Evolutionary conservation across 2,329 filamentous ascomycete genomes (phyloP), one percentile per base, ranked within the genome.

Genomic region (Cladorrhinum sp.): DNA sequence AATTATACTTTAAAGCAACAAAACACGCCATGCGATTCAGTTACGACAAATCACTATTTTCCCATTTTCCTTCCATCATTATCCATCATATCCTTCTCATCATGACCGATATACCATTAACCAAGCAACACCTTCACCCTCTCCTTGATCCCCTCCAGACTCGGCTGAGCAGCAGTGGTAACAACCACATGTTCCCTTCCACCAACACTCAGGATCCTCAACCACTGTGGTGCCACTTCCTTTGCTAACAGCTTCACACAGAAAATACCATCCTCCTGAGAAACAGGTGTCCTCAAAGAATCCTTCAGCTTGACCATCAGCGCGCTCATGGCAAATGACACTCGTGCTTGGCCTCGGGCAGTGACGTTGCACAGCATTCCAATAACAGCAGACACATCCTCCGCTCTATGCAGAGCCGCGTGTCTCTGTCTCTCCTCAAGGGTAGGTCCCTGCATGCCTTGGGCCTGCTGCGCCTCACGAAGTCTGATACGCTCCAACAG

Each of bases 401-500:
- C 79, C 0, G 86, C 83, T 9, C 88, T 83, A 67, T 88, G 85
- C 23, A 91, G 77, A 0, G 89, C 89, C 2, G 85, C 83, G 13
- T 80, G 81, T 12, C 87, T 86, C 63, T 83, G 77, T 2, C 90
- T 75, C 66, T 86, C 80, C 18, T 78, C 81, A 22, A 81, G 78
- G 0, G 81, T 76, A 0, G 81, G 78, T 0, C 80, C 81, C 0
- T 72, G 66, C 60, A 78, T 55, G 62, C 76, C 65, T 70, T 79
- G 70, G 63, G 77, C 69, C 71, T 82, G 71, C 71, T 83, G 78
- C 66, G 81, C 73, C 66, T 90, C 84, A 77, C 93, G 93, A 58
- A 82, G 79, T 64, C 89, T 87, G 64, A 96, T 84, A 53, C 90
- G 87, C 72, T 93, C 90, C 60, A 95, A 80, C 23, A 96, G 83